Conservation (phyloP, 2,329 filamentous ascomycete species). For the Fusarium pseudoanthophilum region DNA sequence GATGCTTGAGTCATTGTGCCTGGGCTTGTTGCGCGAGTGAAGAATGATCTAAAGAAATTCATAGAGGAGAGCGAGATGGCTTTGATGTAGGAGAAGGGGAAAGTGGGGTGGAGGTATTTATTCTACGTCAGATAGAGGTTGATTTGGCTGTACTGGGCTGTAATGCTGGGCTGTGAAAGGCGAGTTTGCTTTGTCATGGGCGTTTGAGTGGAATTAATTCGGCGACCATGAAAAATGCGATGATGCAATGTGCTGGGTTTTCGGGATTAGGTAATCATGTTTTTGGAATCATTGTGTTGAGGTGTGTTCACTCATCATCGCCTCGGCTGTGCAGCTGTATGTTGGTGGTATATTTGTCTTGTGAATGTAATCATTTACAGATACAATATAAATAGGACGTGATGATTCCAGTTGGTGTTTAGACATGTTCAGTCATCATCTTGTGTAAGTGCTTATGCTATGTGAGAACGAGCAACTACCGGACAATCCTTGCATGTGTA, state of each 20-base stretch:
- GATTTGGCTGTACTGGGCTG: background rate
- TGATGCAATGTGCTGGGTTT: slow-evolving; percentile 40
- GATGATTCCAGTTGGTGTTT: slow-evolving; percentile 7
- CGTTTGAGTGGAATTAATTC: slow-evolving; percentile 20
- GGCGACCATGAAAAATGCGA: slow-evolving; percentile 14
- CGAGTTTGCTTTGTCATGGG: slow-evolving; percentile 38
- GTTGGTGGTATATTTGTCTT: background rate
- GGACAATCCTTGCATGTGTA: background rate
- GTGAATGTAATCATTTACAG: background rate
- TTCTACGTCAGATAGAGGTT: slow-evolving; percentile 14
- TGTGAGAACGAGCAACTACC: background rate
- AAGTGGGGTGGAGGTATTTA: slow-evolving; percentile 35
- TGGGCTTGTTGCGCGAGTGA: slow-evolving; percentile 69
- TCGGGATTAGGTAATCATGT: slow-evolving; percentile 18
- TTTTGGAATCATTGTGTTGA: slow-evolving; percentile 14
- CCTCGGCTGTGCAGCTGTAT: background rate
- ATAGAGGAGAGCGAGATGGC: slow-evolving; percentile 50
- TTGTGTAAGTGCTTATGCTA: background rate
- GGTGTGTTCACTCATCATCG: background rate
- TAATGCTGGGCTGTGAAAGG: slow-evolving; percentile 4
- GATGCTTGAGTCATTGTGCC: slow-evolving; percentile 84
- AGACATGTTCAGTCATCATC: background rate
- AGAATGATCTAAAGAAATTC: slow-evolving; percentile 79
- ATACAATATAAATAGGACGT: background rate
- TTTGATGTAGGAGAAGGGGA: slow-evolving; percentile 3